These are phyloP conservation scores for Mollisiaceae sp. DNA, from an alignment of 2,329 filamentous ascomycete species.

Conservation along the genomic window DNA sequence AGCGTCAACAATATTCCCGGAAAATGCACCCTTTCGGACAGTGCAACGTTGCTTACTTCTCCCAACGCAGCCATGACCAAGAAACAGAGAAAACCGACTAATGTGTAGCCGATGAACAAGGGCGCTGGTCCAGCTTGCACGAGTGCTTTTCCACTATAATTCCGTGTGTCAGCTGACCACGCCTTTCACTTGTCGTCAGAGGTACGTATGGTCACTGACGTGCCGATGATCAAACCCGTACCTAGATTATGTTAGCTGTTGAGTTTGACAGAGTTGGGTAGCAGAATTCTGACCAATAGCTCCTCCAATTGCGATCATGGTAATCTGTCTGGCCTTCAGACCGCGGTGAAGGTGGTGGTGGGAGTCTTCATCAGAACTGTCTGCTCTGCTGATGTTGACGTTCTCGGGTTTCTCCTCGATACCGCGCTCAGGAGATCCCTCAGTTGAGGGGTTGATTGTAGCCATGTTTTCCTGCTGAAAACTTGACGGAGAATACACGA, in stretches of 20 bases:
- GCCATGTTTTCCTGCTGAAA: slow-evolving; percentile 16
- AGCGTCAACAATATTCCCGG: slow-evolving; percentile 13
- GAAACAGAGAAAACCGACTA: slow-evolving; percentile 75
- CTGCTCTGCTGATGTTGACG: slow-evolving; percentile 18
- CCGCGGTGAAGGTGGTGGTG: slow-evolving; percentile 23
- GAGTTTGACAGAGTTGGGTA: too few relatives aligned
- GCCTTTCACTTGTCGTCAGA: background rate
- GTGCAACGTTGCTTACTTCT: slow-evolving; percentile 70
- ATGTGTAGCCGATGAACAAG: slow-evolving; percentile 72
- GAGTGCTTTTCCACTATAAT: slow-evolving; percentile 45
- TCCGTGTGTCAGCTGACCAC: slow-evolving; percentile 22
- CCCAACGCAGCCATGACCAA: slow-evolving; percentile 82
- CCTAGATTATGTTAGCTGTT: background rate
- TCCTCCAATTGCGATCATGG: slow-evolving; percentile 27
- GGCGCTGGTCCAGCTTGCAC: slow-evolving; percentile 63
- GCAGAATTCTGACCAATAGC: slow-evolving; percentile 13
- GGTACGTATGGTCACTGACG: slow-evolving; percentile 37
- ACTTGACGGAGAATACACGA: background rate
- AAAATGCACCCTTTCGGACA: slow-evolving; percentile 7
- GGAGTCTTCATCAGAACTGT: slow-evolving; percentile 44
- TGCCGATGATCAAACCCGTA: slow-evolving; percentile 74
- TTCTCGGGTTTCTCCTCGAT: slow-evolving; percentile 21
- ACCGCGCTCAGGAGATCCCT: slow-evolving; percentile 24
- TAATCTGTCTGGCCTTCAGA: slow-evolving; percentile 24
- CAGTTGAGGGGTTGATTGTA: slow-evolving; percentile 19